Conservation (phyloP, 2,329 filamentous ascomycete species). For the Fusarium begoniae region DNA sequence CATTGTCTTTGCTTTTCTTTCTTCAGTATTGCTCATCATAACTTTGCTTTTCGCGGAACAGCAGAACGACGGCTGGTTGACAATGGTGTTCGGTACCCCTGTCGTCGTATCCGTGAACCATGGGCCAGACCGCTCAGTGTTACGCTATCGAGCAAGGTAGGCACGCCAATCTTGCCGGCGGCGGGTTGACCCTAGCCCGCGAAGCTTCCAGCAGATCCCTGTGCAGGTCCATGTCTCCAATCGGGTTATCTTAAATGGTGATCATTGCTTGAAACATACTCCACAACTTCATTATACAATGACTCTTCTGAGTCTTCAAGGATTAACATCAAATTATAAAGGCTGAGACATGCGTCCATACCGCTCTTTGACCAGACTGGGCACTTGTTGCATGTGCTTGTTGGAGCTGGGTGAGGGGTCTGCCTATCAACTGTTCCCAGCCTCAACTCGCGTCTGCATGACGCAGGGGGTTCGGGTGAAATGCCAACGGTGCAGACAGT, state of each 20-base stretch:
- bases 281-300: background rate
- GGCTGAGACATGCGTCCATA: background rate
- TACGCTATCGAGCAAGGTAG: background rate
- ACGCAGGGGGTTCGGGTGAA: background rate
- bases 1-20: background rate
- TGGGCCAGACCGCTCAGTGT: background rate
- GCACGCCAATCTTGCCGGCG: background rate
- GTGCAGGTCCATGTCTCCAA: background rate
- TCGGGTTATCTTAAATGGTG: background rate
- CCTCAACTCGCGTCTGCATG: background rate
- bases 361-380: background rate
- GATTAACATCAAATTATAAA: background rate
- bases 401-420: background rate
- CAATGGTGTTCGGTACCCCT: background rate
- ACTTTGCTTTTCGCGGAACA: background rate
- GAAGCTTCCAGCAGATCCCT: background rate
- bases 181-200: background rate
- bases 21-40: background rate
- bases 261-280: background rate
- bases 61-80: background rate
- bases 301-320: background rate
- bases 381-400: background rate
- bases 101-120: background rate
- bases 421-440: background rate
- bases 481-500: accelerated